Evolutionary conservation across 768 basidiomycete species (phyloP).

Genomic region (Lactarius vividus): DNA sequence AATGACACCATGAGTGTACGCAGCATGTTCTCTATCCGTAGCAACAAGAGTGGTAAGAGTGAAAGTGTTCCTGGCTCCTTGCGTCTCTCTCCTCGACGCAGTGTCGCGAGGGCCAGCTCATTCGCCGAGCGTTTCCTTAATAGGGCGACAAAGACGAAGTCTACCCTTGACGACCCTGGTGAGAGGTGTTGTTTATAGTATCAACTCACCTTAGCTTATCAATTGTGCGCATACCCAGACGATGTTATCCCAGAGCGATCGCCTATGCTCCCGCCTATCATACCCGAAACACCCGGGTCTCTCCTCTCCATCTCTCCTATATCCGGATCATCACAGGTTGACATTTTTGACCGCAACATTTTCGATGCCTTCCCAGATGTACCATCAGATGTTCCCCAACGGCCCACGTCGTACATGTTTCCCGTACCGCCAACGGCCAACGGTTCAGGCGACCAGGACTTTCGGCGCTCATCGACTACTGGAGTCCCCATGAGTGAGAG

Average conservation of each 20-base stretch:
- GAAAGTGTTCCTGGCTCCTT: slow-evolving; percentile 18
- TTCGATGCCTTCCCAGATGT: slow-evolving; percentile 75
- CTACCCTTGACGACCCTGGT: slow-evolving; percentile 27
- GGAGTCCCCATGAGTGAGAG: slow-evolving; percentile 10
- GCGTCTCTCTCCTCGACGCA: slow-evolving; percentile 26
- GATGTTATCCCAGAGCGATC: slow-evolving; percentile 22
- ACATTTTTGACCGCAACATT: slow-evolving; percentile 56
- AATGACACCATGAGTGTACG: slow-evolving; percentile 31
- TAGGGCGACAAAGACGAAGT: slow-evolving; percentile 25
- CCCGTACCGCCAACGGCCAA: slow-evolving; percentile 17
- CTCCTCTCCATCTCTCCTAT: slow-evolving; percentile 40
- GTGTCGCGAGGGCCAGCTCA: slow-evolving; percentile 27
- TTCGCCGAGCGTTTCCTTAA: slow-evolving; percentile 27
- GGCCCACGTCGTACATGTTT: slow-evolving; percentile 17
- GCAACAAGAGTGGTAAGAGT: slow-evolving; percentile 24
- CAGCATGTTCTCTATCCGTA: slow-evolving; percentile 25
- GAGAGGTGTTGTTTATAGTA: background rate
- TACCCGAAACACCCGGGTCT: slow-evolving; percentile 33
- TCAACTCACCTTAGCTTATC: background rate
- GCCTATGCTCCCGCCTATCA: slow-evolving; percentile 29
- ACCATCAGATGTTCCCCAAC: slow-evolving; percentile 43
- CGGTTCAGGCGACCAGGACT: slow-evolving; percentile 6
- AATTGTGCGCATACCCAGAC: background rate
- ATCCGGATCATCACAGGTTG: slow-evolving; percentile 37
- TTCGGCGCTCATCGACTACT: slow-evolving; percentile 14